phyloP scores from a whole-genome alignment of 2,329 filamentous ascomycete genomes.

The Aureobasidium sp. region DNA sequence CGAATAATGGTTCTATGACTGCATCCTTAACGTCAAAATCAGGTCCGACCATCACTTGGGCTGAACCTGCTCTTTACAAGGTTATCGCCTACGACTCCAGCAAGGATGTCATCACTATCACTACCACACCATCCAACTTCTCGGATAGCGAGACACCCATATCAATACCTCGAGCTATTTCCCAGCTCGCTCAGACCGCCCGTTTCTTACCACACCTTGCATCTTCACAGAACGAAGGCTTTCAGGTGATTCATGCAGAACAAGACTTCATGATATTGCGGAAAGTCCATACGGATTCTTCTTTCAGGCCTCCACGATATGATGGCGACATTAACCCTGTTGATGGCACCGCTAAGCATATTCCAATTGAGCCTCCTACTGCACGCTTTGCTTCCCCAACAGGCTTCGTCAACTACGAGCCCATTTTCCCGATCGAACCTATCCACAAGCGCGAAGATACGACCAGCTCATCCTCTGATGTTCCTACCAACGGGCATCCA shows the following conservation, averaged over 20 bases:
- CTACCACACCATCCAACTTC: slow-evolving; percentile 49
- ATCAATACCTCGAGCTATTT: slow-evolving; percentile 51
- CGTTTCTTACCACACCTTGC: slow-evolving; percentile 58
- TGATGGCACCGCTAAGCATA: slow-evolving; percentile 29
- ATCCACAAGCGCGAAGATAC: background rate
- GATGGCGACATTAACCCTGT: slow-evolving; percentile 46
- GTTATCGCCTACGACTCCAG: slow-evolving; percentile 57
- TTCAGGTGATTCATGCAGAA: slow-evolving; percentile 56
- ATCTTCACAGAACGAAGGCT: slow-evolving; percentile 51
- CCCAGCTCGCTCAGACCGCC: slow-evolving; percentile 51
- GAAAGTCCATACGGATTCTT: slow-evolving; percentile 39
- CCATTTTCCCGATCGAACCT: slow-evolving; percentile 15
- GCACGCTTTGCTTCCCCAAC: slow-evolving; percentile 56
- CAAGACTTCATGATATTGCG: slow-evolving; percentile 59
- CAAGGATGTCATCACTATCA: slow-evolving; percentile 48
- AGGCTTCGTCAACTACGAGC: slow-evolving; percentile 55
- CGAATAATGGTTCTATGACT: background rate
- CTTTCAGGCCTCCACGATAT: slow-evolving; percentile 10
- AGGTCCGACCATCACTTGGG: slow-evolving; percentile 19
- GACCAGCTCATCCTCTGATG: background rate
- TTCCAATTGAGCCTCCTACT: slow-evolving; percentile 27
- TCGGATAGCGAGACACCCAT: slow-evolving; percentile 42
- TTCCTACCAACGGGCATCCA: background rate
- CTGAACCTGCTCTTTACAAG: slow-evolving; percentile 45
- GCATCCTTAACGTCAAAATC: background rate